A percentile compares a stretch with the other conserved stretches of the same genome.
Evolutionary conservation across 805 yeast species (phyloP).

Genomic region (Saturnispora mendoncae): DNA sequence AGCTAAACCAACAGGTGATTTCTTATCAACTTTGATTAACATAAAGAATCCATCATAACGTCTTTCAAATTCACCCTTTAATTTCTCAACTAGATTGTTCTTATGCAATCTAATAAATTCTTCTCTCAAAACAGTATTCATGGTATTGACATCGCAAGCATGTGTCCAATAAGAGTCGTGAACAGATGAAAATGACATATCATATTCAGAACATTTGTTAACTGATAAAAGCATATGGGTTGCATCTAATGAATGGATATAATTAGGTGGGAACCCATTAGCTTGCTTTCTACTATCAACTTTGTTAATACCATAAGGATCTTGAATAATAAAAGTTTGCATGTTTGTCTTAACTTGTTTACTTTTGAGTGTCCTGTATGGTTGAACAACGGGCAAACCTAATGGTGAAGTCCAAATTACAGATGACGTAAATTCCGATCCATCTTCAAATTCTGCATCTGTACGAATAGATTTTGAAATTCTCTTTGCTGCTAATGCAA

Average conservation of each 20-base stretch:
- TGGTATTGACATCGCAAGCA: slow-evolving; percentile 66
- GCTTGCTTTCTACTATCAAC: slow-evolving; percentile 86
- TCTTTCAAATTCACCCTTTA: slow-evolving; percentile 70
- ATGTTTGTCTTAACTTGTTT: slow-evolving; percentile 69
- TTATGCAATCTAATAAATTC: slow-evolving; percentile 73
- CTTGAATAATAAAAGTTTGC: slow-evolving; percentile 79
- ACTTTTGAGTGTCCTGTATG: slow-evolving; percentile 65
- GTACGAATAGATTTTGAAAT: slow-evolving; percentile 71
- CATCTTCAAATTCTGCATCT: slow-evolving; percentile 46
- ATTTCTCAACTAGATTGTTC: slow-evolving; percentile 58
- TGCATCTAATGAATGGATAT: slow-evolving; percentile 90
- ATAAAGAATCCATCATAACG: slow-evolving; percentile 70
- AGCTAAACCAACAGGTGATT: slow-evolving; percentile 41
- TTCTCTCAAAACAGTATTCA: slow-evolving; percentile 66
- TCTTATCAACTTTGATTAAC: slow-evolving; percentile 44
- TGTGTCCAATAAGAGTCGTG: slow-evolving; percentile 99
- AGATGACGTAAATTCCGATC: slow-evolving; percentile 65
- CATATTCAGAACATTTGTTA: slow-evolving; percentile 54
- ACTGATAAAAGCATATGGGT: slow-evolving; percentile 94
- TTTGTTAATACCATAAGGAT: slow-evolving; percentile 75
- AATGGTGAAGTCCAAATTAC: slow-evolving; percentile 98
- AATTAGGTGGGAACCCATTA: slow-evolving; percentile 93
- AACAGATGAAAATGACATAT: slow-evolving; percentile 80
- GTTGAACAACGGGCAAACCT: slow-evolving; percentile 95
- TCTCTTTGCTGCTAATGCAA: slow-evolving; percentile 74